Base-by-base conservation (phyloP, 441 rosid species). In the Erysimum cheiri region DNA sequence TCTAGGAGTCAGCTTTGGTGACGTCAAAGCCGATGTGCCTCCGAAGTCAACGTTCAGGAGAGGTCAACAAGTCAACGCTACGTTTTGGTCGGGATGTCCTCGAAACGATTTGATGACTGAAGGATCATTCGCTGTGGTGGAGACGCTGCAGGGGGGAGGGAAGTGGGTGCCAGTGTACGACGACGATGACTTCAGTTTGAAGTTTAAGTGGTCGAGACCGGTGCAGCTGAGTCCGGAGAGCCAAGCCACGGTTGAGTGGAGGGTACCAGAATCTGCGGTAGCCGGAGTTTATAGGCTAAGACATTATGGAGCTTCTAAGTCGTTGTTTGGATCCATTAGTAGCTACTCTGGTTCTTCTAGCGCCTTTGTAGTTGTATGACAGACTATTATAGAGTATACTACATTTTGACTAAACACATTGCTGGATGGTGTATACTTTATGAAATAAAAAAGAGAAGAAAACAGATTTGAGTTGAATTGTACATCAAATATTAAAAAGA, bases 11-110 rank as follows among this genome's bases (percentile, higher is more conserved):
- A 79, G 57, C 26, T 88, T 88, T 33, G 93, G 93, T 10, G 93
- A 88, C 41, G 78, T 83, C 64, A 84, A 77, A 73, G 35, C 80
- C 3, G 89, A 85, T 48, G 84, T 85, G 19, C 81, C 79, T 13
- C 57, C 59, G 0, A 83, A 84, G 60, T 80, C 87, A 24, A 85
- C 81, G 63, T 85, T 85, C 81, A 80, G 67, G 75, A 72, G 70
- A 37, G 89, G 93, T 11, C 81, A 74, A 43, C 71, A 35, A 65
- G 89, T 85, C 41, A 74, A 78, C 8, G 87, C 81, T 8, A 83
- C 81, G 62, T 86, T 88, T 77, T 88, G 89, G 93, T 84, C 93
- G 10, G 93, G 82, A 41, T 88, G 90, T 66, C 90, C 90, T 1
- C 76, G 89, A 70, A 88, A 86, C 24, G 88, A 88, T 79, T 84